Evolutionary conservation across 2,329 filamentous ascomycete genomes (phyloP).

Genomic region (Penicillium sp.): DNA sequence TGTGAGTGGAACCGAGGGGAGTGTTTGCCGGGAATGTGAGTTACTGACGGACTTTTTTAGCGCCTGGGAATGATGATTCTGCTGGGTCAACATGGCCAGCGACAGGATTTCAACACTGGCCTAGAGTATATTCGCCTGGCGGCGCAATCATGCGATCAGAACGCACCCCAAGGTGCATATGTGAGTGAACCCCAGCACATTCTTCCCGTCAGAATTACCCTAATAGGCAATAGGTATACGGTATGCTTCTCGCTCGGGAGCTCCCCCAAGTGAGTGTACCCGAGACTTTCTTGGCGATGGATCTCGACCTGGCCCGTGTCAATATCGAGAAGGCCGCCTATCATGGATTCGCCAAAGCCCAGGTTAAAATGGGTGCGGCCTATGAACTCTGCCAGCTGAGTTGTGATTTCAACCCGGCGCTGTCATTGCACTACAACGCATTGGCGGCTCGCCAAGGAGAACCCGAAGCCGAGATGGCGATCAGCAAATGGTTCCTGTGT

Average conservation of each 20-base stretch:
- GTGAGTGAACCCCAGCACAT: constrained; percentile 35
- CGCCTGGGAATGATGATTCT: constrained; percentile 97
- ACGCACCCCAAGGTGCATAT: constrained; percentile 94
- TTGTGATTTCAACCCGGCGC: constrained; percentile 90
- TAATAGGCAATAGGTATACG: constrained; percentile 63
- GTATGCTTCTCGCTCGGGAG: constrained; percentile 89
- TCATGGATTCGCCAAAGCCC: constrained; percentile 91
- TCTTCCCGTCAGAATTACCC: background rate
- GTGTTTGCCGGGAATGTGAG: background rate
- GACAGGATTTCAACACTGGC: constrained; percentile 74
- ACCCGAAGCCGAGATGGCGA: constrained; percentile 88
- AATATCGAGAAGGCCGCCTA: constrained; percentile 97
- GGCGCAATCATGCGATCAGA: constrained; percentile 87
- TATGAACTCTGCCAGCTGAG: constrained; percentile 93
- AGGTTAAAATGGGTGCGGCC: constrained; percentile 94
- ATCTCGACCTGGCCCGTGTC: constrained; percentile 72
- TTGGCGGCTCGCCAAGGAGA: constrained; percentile 90
- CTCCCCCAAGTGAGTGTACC: constrained; percentile 88
- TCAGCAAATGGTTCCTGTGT: constrained; percentile 98
- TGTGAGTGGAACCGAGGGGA: constrained; percentile 35
- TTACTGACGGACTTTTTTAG: constrained; percentile 40
- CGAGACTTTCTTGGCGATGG: constrained; percentile 67
- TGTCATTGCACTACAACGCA: constrained; percentile 94
- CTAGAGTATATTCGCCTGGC: constrained; percentile 81
- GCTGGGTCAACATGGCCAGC: constrained; percentile 87